Base-by-base conservation (phyloP, 2,329 filamentous ascomycete genomes). In the Exophiala calicioides region DNA sequence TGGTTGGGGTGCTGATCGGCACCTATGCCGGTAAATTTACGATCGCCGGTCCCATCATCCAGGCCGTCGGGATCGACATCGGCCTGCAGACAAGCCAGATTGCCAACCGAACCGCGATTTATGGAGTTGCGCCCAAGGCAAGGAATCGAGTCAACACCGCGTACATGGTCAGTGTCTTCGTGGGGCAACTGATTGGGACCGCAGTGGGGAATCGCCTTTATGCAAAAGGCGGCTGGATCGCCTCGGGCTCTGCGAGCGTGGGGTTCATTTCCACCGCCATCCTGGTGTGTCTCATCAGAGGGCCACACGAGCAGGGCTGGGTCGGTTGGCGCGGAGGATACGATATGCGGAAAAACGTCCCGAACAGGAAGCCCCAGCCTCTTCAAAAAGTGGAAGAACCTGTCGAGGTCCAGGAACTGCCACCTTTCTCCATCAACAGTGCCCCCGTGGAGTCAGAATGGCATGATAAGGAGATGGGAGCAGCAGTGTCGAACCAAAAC, bases 121-220 rank as follows among this genome's bases (percentile, higher is more conserved):
- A 88, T 58, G 68, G 71, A 1, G 81, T 91, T n/a, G 84, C 85
- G 41, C 82, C 86, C 0, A 82, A 81, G 50, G 82, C 83, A 0
- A 70, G 85, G 3, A 93, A 90, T 65, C 69, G 88, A 3, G 78
- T 91, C 20, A 93, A 93, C 62, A 90, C 87, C 0, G 85, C 83
- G 1, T 93, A 89, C 60, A 93, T 91, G 88, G 76, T 90, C 0
- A 76, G 77, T 7, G 81, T 80, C 0, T 91, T 91, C 59, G 81
- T 78, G 24, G 88, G 88, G 0, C 88, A 93, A 69, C 60, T 93
- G 35, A 83, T 82, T 2, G 87, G 87, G 0, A 84, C 81, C 0
- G 74, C 79, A 1, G 78, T 79, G 5, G 79, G 79, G 0, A 80
- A 78, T 55, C 66, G 71, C 32, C 64, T 83, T 7, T 84, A 79